Evolutionary conservation across 441 rosid species (phyloP), one percentile per base, ranked within the genome.

Genomic region (Pelargonium citronellum): DNA sequence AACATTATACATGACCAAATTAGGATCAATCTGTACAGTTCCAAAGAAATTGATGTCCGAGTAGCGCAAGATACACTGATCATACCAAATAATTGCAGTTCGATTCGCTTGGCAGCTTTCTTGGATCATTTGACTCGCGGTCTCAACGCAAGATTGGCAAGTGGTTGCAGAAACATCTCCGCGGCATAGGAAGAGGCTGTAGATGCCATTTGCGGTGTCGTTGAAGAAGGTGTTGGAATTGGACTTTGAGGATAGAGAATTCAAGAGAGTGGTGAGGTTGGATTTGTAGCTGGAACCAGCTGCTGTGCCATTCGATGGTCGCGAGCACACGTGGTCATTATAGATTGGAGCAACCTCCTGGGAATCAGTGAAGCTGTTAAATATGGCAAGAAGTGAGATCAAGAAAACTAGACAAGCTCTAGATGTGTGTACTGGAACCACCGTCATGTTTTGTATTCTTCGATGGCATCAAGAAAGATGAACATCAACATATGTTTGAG

Each of bases 41-140:
- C 80, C 79, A 0, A 69, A 68, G 62, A 79, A 62, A 10, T 67
- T 46, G 13, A 75, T 79, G 69, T 82, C 69, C 15, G 87, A 79
- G 70, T 85, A 84, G 67, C 80, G 81, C 53, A 88, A 43, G 77
- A 67, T 74, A 16, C 91, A 84, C 8, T 17, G 22, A 0, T 85
- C 80, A 66, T 74, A 80, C 79, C 78, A 80, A 0, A 77, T 24
- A 3, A 78, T 2, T 13, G 86, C 83, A 53, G 81, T 78, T 55
- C 75, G 79, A 2, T 71, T 5, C 11, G 6, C 27, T 0, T 83
- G 81, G 67, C 89, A 88, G 0, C 1, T 20, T 34, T 62, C 6
- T 1, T 39, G 64, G 19, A 88, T 64, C 13, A 46, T 53, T 17
- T 39, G 39, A 61, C 74, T 70, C 5, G 84, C 84, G 37, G 41